A percentile compares a stretch with the other conserved stretches of the same genome.
These are phyloP conservation scores for Phytopythium kandeliae DNA, from an alignment of 352 stramenopile species.

Conservation along the genomic window DNA sequence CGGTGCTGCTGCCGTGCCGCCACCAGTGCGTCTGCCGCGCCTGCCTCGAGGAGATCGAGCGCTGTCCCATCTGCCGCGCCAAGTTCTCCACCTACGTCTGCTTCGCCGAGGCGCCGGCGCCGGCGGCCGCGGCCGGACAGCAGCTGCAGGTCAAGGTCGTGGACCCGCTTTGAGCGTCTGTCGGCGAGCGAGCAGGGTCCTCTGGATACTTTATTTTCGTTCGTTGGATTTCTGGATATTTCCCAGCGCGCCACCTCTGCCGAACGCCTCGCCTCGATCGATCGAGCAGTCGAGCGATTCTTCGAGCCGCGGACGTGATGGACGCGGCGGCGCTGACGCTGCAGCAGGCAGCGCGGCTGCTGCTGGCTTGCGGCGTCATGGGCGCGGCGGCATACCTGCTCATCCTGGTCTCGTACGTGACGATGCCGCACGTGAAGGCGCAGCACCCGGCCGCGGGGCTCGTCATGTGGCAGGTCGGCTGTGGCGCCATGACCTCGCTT, in stretches of 20 bases:
- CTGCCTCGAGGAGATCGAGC: conserved; percentile 68
- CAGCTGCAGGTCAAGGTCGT: conserved; percentile 5
- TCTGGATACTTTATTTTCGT: background rate
- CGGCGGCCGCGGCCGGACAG: background rate
- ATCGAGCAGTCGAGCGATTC: no score
- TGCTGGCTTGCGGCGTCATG: conserved; percentile 52
- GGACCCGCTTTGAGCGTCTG: conserved; percentile 1
- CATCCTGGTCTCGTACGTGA: conserved; percentile 62
- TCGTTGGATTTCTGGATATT: no score
- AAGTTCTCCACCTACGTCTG: conserved; percentile 53
- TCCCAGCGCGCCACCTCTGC: no score
- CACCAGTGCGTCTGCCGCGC: conserved; percentile 58
- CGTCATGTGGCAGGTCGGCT: conserved; percentile 76
- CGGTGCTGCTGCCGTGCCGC: conserved; percentile 55
- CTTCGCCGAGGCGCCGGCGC: conserved; percentile 11
- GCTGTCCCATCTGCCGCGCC: conserved; percentile 61
- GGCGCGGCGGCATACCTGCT: conserved; percentile 54
- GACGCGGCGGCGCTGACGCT: conserved; percentile 30
- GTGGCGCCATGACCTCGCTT: conserved; percentile 46
- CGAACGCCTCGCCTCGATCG: no score
- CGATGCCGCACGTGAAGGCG: conserved; percentile 69
- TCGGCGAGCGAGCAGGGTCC: no score
- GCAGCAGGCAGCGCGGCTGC: conserved; percentile 41
- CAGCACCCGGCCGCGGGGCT: conserved; percentile 73
- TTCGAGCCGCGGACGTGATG: background rate